Conservation (phyloP, 345 rosid species). For the Melaleuca alternifolia region DNA sequence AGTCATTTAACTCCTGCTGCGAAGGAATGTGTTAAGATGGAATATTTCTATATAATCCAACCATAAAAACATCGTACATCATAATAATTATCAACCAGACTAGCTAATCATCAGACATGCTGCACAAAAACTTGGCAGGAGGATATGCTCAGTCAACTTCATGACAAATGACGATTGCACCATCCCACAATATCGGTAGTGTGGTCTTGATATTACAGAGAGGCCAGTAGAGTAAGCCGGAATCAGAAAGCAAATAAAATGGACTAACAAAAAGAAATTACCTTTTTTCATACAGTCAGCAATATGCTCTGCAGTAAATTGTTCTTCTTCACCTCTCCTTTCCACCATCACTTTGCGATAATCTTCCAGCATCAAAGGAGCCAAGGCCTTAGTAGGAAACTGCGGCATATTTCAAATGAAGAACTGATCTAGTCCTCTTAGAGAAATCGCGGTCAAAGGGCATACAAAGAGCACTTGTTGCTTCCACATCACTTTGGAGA, state of each 20-base stretch:
- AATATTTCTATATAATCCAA: neutral
- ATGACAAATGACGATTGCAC: neutral
- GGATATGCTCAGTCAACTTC: neutral
- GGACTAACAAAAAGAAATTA: constrained; percentile 2
- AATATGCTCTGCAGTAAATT: constrained; percentile 67
- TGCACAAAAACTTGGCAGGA: neutral
- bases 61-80: neutral
- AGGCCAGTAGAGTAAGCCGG: neutral
- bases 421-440: neutral
- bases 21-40: neutral
- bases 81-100: neutral
- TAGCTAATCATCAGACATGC: neutral
- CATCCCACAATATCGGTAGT: neutral
- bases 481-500: neutral
- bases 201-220: neutral
- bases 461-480: neutral
- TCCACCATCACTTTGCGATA: constrained; percentile 82
- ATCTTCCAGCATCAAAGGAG: constrained; percentile 92
- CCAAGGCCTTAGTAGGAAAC: constrained; percentile 94
- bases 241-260: neutral
- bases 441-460: neutral
- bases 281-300: constrained; percentile 79
- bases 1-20: neutral
- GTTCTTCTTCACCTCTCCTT: constrained; percentile 87
- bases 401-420: constrained; percentile 8